Evolutionary conservation across 2,329 filamentous ascomycete genomes (phyloP).

Genomic region (Cladobotryum protrusum): DNA sequence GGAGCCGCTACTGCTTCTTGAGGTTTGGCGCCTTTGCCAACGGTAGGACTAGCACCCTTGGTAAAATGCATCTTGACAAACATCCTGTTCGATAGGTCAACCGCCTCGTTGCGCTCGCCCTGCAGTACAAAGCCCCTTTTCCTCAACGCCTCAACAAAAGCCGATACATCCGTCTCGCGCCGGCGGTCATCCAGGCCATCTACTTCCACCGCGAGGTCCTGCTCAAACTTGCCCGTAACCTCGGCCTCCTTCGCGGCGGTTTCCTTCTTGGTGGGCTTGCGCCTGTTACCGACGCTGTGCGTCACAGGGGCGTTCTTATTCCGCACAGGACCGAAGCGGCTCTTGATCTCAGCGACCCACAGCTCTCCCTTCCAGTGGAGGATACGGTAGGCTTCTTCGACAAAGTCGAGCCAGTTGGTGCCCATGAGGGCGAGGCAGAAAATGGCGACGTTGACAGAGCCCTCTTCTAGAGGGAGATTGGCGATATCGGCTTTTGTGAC

Average conservation of each 20-base stretch:
- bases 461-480: slow-evolving; percentile 67
- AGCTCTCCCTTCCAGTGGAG: slow-evolving; percentile 92
- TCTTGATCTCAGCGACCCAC: slow-evolving; percentile 97
- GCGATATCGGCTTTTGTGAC: slow-evolving; percentile 89
- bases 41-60: slow-evolving; percentile 68
- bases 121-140: slow-evolving; percentile 81
- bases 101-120: slow-evolving; percentile 49
- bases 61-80: slow-evolving; percentile 96
- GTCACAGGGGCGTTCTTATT: slow-evolving; percentile 42
- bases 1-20: slow-evolving; percentile 42
- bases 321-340: slow-evolving; percentile 57
- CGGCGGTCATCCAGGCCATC: slow-evolving; percentile 59
- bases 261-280: slow-evolving; percentile 38
- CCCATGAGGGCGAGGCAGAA: slow-evolving; percentile 98
- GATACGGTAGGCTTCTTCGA: slow-evolving; percentile 91
- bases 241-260: slow-evolving; percentile 39
- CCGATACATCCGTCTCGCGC: slow-evolving; percentile 76
- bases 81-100: slow-evolving; percentile 92
- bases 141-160: slow-evolving; percentile 77
- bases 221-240: slow-evolving; percentile 43
- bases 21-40: slow-evolving; percentile 63
- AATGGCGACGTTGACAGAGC: slow-evolving; percentile 76
- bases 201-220: slow-evolving; percentile 61
- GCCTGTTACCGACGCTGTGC: slow-evolving; percentile 65
- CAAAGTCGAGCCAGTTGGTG: slow-evolving; percentile 95